Conservation (phyloP, 257 asterid genomes). For the Handroanthus guayacan region DNA sequence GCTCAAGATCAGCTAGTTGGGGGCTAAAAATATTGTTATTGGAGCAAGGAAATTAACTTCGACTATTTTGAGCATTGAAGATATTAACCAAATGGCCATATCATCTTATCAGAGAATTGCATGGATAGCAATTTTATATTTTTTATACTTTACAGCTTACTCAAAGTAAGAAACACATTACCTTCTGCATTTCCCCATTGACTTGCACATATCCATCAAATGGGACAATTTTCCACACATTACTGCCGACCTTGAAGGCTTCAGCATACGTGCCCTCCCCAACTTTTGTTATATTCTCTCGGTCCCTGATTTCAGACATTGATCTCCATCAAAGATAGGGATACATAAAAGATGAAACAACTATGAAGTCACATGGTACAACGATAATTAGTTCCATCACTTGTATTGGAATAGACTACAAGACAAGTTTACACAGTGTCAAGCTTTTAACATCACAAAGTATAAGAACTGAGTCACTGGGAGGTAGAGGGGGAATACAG, state of each 20-base stretch:
- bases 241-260: conserved; percentile 84
- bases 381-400: conserved; percentile 11
- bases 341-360: conserved; percentile 17
- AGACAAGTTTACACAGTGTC: conserved; percentile 23
- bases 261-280: conserved; percentile 99
- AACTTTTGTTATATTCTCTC: conserved; percentile 62
- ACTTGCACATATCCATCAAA: conserved; percentile 81
- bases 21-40: neutral
- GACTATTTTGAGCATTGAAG: conserved; percentile 27
- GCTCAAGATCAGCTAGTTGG: conserved; percentile 13
- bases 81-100: neutral
- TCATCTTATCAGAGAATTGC: conserved; percentile 13
- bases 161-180: conserved; percentile 33
- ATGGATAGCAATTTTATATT: neutral
- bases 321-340: conserved; percentile 29
- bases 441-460: conserved; percentile 7
- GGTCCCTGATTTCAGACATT: conserved; percentile 57
- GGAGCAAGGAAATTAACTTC: conserved; percentile 12
- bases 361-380: conserved; percentile 14
- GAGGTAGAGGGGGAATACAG: conserved; percentile 9
- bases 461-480: conserved; percentile 9
- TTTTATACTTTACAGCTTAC: conserved; percentile 19
- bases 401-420: conserved; percentile 1
- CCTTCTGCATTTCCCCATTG: conserved; percentile 95
- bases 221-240: conserved; percentile 96